phyloP scores from a whole-genome alignment of 73 alveolate genomes.

The Tetrahymena borealis region DNA sequence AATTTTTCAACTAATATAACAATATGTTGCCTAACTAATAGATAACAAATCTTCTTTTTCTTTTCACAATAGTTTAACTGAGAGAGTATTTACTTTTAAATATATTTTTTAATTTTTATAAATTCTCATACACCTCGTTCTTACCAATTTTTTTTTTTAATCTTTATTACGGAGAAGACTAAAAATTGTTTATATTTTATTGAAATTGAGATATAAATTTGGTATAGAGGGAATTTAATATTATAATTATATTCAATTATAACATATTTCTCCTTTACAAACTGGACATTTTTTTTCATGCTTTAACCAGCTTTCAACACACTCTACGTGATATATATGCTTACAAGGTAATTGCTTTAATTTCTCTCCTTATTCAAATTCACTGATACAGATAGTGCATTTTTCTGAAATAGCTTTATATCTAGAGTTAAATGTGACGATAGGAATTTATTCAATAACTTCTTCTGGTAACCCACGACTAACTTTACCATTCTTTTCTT shows the following conservation, averaged over 20 bases:
- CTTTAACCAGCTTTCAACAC: constrained; percentile 24
- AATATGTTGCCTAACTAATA: too few relatives aligned
- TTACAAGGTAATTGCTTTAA: constrained; percentile 10
- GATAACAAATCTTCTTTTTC: too few relatives aligned
- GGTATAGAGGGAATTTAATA: not conserved
- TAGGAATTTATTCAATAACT: not conserved
- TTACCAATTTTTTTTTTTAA: too few relatives aligned
- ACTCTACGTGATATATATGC: constrained; percentile 24
- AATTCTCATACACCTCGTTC: too few relatives aligned
- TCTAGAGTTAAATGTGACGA: not conserved
- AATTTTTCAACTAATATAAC: too few relatives aligned
- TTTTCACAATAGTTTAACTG: too few relatives aligned
- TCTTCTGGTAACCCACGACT: constrained; percentile 21
- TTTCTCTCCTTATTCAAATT: not conserved
- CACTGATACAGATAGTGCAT: constrained; percentile 32
- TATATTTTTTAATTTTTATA: too few relatives aligned
- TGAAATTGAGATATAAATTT: too few relatives aligned
- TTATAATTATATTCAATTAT: not conserved
- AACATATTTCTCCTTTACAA: constrained; percentile 22
- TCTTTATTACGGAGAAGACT: too few relatives aligned
- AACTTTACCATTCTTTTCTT: constrained; percentile 34
- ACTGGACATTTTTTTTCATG: constrained; percentile 39
- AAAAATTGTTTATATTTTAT: too few relatives aligned
- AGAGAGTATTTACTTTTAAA: too few relatives aligned
- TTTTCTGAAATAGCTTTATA: not conserved